A percentile compares a stretch with the other conserved stretches of the same genome.
These are phyloP conservation scores for Candida montana DNA, from an alignment of 805 yeast genomes.

Conservation along the genomic window DNA sequence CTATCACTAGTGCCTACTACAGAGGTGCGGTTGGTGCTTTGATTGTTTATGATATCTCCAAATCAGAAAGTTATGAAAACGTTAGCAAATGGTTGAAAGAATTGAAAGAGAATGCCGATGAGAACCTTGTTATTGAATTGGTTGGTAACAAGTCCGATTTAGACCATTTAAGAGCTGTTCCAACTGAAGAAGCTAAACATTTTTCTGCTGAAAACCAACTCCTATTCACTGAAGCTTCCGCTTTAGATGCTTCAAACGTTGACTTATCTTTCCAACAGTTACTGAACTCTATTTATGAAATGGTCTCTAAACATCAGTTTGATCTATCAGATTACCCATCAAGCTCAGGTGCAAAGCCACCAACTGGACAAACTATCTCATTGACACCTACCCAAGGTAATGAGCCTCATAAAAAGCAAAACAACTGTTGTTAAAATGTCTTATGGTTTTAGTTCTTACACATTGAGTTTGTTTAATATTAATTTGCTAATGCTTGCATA, in stretches of 20 bases:
- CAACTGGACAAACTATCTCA: constrained; percentile 84
- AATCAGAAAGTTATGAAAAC: constrained; percentile 79
- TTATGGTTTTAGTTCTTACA: no score
- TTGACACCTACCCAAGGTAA: constrained; percentile 92
- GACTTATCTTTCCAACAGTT: constrained; percentile 92
- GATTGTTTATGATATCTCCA: constrained; percentile 91
- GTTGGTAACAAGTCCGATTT: constrained; percentile 91
- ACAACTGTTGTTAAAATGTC: constrained; percentile 59
- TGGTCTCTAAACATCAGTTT: constrained; percentile 89
- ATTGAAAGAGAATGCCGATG: constrained; percentile 86
- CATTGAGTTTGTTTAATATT: no score
- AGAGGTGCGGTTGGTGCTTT: constrained; percentile 98
- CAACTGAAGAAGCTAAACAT: constrained; percentile 94
- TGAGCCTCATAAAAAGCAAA: constrained; percentile 45
- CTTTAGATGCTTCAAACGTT: constrained; percentile 89
- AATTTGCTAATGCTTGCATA: no score
- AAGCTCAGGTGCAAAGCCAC: constrained; percentile 56
- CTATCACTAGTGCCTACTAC: constrained; percentile 94
- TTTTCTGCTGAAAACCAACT: constrained; percentile 90
- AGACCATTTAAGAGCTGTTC: constrained; percentile 90
- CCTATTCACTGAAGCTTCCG: constrained; percentile 93
- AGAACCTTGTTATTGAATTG: constrained; percentile 89
- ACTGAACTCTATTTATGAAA: constrained; percentile 87
- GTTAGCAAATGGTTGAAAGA: constrained; percentile 89
- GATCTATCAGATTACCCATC: constrained; percentile 68